phyloP scores from a whole-genome alignment of 768 basidiomycete genomes.

The Lactarius quietus region DNA sequence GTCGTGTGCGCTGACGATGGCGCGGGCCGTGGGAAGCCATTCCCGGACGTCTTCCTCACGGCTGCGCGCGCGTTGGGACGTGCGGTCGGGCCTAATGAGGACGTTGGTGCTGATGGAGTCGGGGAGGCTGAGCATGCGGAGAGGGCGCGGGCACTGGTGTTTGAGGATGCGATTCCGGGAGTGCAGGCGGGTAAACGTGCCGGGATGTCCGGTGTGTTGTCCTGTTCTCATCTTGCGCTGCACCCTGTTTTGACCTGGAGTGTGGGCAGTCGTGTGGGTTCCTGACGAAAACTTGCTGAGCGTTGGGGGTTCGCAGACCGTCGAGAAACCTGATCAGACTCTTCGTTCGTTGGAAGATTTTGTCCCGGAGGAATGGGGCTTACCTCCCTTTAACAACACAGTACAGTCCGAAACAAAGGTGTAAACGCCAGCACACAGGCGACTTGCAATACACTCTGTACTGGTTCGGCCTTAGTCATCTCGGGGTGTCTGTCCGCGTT shows the following conservation, averaged over 20 bases:
- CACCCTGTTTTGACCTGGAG: background rate
- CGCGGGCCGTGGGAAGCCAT: slow-evolving; percentile 60
- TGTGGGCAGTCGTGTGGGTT: slow-evolving; percentile 70
- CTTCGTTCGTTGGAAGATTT: slow-evolving; percentile 67
- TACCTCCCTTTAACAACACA: slow-evolving; percentile 55
- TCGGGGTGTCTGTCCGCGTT: background rate
- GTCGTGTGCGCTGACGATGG: slow-evolving; percentile 65
- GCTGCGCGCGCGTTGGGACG: slow-evolving; percentile 62
- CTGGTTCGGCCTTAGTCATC: background rate
- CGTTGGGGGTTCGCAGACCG: slow-evolving; percentile 39
- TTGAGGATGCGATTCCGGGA: slow-evolving; percentile 78
- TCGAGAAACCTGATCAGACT: slow-evolving; percentile 54
- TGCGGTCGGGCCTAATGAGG: slow-evolving; percentile 48
- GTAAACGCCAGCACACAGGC: background rate
- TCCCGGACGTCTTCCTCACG: slow-evolving; percentile 75
- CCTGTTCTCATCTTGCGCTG: background rate
- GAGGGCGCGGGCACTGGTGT: slow-evolving; percentile 65
- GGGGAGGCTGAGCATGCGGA: slow-evolving; percentile 41
- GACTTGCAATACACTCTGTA: background rate
- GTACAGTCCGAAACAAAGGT: background rate
- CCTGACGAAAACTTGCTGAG: slow-evolving; percentile 67
- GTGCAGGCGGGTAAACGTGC: slow-evolving; percentile 79
- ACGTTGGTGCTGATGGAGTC: slow-evolving; percentile 35
- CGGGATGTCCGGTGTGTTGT: slow-evolving; percentile 72
- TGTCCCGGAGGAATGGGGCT: slow-evolving; percentile 77